These are phyloP conservation scores for Aspergillus wentii DNA, from an alignment of 495 filamentous ascomycete genomes.

Conservation along the genomic window DNA sequence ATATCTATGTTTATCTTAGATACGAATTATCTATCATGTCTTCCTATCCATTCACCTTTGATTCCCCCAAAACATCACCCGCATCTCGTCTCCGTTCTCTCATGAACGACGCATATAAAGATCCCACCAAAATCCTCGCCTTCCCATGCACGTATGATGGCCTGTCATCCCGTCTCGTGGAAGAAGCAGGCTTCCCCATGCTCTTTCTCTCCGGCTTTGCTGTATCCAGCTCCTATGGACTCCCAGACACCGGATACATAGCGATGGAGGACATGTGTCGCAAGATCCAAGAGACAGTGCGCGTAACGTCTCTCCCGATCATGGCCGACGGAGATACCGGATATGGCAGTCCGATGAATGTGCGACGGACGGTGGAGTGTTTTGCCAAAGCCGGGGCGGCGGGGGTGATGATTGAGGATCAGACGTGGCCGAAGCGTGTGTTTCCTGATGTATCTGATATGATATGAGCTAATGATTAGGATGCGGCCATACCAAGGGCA, in stretches of 20 bases:
- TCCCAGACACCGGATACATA: constrained; percentile 41
- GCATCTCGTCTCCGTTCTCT: too few species aligned
- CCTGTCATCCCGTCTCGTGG: constrained; percentile 32
- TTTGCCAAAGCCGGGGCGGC: constrained; percentile 34
- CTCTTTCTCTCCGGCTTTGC: constrained; percentile 33
- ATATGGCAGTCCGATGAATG: constrained; percentile 39
- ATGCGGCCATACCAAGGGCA: constrained; percentile 42
- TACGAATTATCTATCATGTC: too few species aligned
- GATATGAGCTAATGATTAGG: constrained; percentile 14
- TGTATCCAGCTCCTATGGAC: constrained; percentile 26
- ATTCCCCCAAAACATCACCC: too few species aligned
- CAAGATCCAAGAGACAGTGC: constrained; percentile 32
- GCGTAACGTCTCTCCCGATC: constrained; percentile 29
- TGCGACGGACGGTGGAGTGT: constrained; percentile 33
- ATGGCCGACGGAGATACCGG: constrained; percentile 40
- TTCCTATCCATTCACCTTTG: too few species aligned
- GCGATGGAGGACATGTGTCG: constrained; percentile 39
- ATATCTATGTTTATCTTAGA: too few species aligned
- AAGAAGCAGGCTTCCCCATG: constrained; percentile 37
- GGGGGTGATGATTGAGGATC: constrained; percentile 40
- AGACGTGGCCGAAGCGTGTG: constrained; percentile 35
- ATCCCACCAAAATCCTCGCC: constrained; percentile 32
- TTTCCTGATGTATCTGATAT: background rate
- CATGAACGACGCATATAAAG: constrained; percentile 25
- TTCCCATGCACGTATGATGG: constrained; percentile 36